These are phyloP conservation scores for Moniliophthora roreri DNA, from an alignment of 1,284 basidiomycete genomes.

Conservation along the genomic window DNA sequence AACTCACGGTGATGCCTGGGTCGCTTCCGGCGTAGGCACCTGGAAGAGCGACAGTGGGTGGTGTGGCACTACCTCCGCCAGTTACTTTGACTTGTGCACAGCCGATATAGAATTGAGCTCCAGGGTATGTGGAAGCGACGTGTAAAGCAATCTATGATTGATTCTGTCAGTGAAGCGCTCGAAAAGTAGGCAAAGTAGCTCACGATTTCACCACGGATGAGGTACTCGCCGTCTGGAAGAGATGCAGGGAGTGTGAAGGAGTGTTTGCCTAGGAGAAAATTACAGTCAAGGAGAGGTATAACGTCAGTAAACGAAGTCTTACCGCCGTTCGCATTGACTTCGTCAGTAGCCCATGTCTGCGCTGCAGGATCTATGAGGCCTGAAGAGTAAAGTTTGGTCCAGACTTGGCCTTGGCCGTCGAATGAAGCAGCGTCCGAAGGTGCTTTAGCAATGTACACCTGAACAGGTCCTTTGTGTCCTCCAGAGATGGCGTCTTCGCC, in stretches of 20 bases:
- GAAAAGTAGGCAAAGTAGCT: neutral
- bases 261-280: neutral
- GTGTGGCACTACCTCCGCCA: slow-evolving; percentile 41
- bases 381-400: slow-evolving; percentile 53
- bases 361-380: slow-evolving; percentile 39
- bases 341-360: slow-evolving; percentile 45
- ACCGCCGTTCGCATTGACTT: slow-evolving; percentile 45
- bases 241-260: neutral
- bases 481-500: slow-evolving; percentile 52
- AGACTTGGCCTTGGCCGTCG: slow-evolving; percentile 47
- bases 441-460: slow-evolving; percentile 51
- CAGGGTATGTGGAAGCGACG: slow-evolving; percentile 30
- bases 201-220: slow-evolving; percentile 6
- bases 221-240: slow-evolving; percentile 3
- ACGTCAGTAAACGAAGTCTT: slow-evolving; percentile 2
- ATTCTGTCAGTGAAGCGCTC: neutral
- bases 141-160: slow-evolving; percentile 31
- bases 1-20: slow-evolving; percentile 44
- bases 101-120: slow-evolving; percentile 36
- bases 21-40: slow-evolving; percentile 44
- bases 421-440: slow-evolving; percentile 43
- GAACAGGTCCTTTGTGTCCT: slow-evolving; percentile 51
- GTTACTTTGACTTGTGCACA: slow-evolving; percentile 45
- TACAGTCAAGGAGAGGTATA: neutral
- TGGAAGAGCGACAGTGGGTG: slow-evolving; percentile 45